A percentile compares a stretch with the other conserved stretches of the same genome.
Evolutionary conservation across 208 protist species (phyloP).

Genomic region (Acanthamoeba divionensis): DNA sequence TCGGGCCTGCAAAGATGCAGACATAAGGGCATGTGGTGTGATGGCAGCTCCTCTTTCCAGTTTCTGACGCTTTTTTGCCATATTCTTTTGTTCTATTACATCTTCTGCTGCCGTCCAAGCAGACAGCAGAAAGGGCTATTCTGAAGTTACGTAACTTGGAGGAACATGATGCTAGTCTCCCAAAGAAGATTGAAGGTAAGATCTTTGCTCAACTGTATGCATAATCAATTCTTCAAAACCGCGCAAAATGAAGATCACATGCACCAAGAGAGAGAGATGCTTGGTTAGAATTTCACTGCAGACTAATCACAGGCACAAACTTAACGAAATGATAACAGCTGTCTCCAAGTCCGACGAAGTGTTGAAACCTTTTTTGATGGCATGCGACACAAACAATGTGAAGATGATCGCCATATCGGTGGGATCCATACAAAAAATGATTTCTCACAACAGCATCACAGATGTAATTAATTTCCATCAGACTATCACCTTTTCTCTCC

Average conservation of each 20-base stretch:
- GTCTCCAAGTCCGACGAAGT: conserved; percentile 32
- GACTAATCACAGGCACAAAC: background rate
- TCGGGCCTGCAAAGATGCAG: background rate
- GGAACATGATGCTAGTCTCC: background rate
- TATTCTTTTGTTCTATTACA: background rate
- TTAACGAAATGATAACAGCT: background rate
- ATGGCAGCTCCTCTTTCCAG: background rate
- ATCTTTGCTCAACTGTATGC: too few species aligned
- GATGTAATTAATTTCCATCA: background rate
- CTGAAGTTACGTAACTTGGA: conserved; percentile 30
- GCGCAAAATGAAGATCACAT: too few species aligned
- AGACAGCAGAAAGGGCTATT: conserved; percentile 10
- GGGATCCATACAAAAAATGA: conserved; percentile 31
- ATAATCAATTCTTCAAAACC: too few species aligned
- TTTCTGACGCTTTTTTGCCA: background rate
- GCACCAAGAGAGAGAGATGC: too few species aligned
- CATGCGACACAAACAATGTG: conserved; percentile 15
- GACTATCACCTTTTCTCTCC: background rate
- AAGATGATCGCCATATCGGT: conserved; percentile 29
- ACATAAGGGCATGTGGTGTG: background rate
- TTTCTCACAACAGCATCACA: conserved; percentile 9
- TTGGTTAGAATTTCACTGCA: background rate
- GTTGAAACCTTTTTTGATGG: conserved; percentile 34
- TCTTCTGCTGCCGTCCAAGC: too few species aligned
- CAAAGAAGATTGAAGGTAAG: conserved; percentile 47